A percentile compares a stretch with the other conserved stretches of the same genome.
phyloP scores from a whole-genome alignment of 2,329 filamentous ascomycete species.

The Eurotiales sp. region DNA sequence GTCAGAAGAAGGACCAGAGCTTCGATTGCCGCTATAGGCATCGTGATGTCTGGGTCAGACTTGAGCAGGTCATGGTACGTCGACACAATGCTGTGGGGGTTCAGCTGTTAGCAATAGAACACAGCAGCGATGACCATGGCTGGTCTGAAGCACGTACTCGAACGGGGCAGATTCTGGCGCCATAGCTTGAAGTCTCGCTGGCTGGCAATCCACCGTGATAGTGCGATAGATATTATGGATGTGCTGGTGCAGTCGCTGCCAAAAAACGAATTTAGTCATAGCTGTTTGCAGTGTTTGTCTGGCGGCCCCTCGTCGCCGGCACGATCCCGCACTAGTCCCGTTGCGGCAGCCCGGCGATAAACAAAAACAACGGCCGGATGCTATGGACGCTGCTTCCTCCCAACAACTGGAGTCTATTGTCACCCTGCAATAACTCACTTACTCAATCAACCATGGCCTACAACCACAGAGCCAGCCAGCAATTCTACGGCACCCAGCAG shows the following conservation, averaged over 20 bases:
- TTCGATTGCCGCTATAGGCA: constrained; percentile 93
- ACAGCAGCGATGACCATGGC: too few relatives aligned
- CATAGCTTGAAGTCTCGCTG: constrained; percentile 22
- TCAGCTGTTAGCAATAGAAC: constrained; percentile 18
- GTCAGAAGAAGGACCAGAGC: constrained; percentile 82
- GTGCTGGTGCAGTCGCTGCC: too few relatives aligned
- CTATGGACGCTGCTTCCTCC: too few relatives aligned
- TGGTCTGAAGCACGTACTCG: constrained; percentile 30
- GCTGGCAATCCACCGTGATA: neutral
- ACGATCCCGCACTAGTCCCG: constrained; percentile 32
- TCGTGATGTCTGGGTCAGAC: constrained; percentile 80
- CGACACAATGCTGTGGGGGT: constrained; percentile 53
- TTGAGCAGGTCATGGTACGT: constrained; percentile 62
- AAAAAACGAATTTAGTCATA: constrained; percentile 9
- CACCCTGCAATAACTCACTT: neutral
- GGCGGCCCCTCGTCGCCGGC: constrained; percentile 23
- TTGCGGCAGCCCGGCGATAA: constrained; percentile 24
- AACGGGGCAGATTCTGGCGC: constrained; percentile 32
- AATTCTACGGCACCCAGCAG: constrained; percentile 46
- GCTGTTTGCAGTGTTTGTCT: constrained; percentile 37
- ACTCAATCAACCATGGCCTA: constrained; percentile 44
- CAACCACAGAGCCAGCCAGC: constrained; percentile 51
- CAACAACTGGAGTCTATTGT: constrained; percentile 7
- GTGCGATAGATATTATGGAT: neutral
- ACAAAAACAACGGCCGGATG: too few relatives aligned